phyloP scores from a whole-genome alignment of 495 filamentous ascomycete genomes.

The Baudoinia panamericana region DNA sequence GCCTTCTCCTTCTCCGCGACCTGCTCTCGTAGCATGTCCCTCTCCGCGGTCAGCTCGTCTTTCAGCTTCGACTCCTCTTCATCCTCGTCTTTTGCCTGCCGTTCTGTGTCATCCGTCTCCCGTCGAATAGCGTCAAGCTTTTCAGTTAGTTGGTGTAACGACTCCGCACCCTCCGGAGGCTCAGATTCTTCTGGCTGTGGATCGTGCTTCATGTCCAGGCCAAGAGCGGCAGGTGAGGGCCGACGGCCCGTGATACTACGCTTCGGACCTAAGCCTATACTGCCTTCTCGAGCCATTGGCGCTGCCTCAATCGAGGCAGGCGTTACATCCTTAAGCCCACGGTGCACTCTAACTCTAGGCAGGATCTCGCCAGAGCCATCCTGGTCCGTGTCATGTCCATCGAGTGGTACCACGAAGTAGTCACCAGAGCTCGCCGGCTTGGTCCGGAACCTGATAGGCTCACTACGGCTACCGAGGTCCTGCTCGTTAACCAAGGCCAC shows the following conservation, averaged over 20 bases:
- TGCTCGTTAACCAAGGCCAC: slow-evolving; percentile 78
- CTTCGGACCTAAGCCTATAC: slow-evolving; percentile 42
- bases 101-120: slow-evolving; percentile 32
- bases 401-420: slow-evolving; percentile 19
- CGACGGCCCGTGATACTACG: slow-evolving; percentile 59
- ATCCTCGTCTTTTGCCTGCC: slow-evolving; percentile 46
- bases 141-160: slow-evolving; percentile 38
- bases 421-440: slow-evolving; percentile 29
- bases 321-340: slow-evolving; percentile 36
- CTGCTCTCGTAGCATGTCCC: slow-evolving; percentile 59
- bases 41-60: slow-evolving; percentile 45
- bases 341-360: slow-evolving; percentile 31
- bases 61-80: slow-evolving; percentile 59
- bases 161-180: slow-evolving; percentile 41
- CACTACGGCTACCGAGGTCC: slow-evolving; percentile 82
- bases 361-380: slow-evolving; percentile 33
- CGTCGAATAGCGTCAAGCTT: slow-evolving; percentile 25
- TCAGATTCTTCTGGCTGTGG: slow-evolving; percentile 19
- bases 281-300: slow-evolving; percentile 51
- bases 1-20: slow-evolving; percentile 77
- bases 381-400: slow-evolving; percentile 24
- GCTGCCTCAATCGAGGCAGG: slow-evolving; percentile 37
- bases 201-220: slow-evolving; percentile 36
- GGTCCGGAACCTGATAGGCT: slow-evolving; percentile 60
- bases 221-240: slow-evolving; percentile 58